Evolutionary conservation across 208 protist species (phyloP).

Genomic region (Balamuthia mandrillaris): DNA sequence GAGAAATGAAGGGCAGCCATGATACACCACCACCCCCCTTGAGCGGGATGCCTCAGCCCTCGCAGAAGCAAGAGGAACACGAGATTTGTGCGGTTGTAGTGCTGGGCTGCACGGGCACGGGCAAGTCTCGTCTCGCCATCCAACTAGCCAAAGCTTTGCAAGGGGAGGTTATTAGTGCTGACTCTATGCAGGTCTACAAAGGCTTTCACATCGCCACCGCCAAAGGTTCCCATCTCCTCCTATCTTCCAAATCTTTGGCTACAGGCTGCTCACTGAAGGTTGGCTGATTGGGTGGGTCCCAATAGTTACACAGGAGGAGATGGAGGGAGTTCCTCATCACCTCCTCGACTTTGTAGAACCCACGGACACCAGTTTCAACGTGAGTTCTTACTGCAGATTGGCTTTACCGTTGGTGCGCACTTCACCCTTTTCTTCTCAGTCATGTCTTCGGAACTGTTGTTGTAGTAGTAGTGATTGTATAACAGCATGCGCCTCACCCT

Average conservation of each 20-base stretch:
- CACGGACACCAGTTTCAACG: background rate
- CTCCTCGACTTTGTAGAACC: background rate
- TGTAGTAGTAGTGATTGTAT: too few relatives aligned
- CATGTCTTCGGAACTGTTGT: too few relatives aligned
- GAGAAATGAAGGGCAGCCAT: too few relatives aligned
- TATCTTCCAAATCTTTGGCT: background rate
- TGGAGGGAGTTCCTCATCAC: background rate
- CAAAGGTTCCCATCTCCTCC: background rate
- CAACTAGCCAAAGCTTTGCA: background rate
- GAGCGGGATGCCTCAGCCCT: too few relatives aligned
- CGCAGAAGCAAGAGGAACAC: too few relatives aligned
- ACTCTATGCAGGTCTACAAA: slow-evolving; percentile 8
- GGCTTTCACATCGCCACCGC: slow-evolving; percentile 20
- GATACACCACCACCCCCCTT: too few relatives aligned
- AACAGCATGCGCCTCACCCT: too few relatives aligned
- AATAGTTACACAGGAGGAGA: background rate
- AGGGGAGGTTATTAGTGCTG: background rate
- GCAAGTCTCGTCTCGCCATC: slow-evolving; percentile 11
- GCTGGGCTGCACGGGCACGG: background rate
- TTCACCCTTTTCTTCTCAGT: background rate
- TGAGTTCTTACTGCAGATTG: background rate
- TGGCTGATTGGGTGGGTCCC: background rate
- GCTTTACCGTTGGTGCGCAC: background rate
- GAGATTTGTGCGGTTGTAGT: background rate
- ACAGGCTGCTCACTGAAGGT: background rate